These are phyloP conservation scores for Penicillium glabrum DNA, from an alignment of 2,329 filamentous ascomycete species.

Conservation along the genomic window DNA sequence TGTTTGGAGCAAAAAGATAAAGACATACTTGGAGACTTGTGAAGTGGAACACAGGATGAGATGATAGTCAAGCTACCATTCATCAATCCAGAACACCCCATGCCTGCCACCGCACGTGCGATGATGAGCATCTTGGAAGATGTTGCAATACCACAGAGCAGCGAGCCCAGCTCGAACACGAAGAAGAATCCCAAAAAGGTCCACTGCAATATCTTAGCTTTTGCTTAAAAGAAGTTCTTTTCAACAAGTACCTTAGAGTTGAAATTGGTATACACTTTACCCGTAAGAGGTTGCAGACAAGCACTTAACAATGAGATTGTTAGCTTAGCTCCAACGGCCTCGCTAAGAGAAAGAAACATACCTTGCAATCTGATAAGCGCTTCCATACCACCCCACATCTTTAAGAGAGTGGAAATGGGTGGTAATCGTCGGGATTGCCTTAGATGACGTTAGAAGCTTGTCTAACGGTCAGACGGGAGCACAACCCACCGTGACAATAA, in stretches of 20 bases:
- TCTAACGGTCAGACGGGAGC: neutral
- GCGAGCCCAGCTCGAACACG: constrained; percentile 30
- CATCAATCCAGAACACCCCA: constrained; percentile 26
- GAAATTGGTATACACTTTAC: constrained; percentile 52
- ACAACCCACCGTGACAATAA: constrained; percentile 17
- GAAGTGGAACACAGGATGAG: constrained; percentile 22
- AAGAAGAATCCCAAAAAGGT: constrained; percentile 26
- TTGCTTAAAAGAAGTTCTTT: too few relatives aligned
- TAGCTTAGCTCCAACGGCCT: neutral
- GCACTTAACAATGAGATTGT: constrained; percentile 34
- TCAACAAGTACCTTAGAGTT: constrained; percentile 29
- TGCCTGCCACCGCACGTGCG: constrained; percentile 28
- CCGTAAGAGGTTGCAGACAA: constrained; percentile 53
- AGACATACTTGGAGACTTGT: constrained; percentile 24
- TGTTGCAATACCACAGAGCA: constrained; percentile 26
- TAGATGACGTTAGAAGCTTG: neutral
- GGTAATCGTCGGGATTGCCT: constrained; percentile 42
- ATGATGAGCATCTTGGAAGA: constrained; percentile 33
- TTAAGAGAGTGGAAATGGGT: constrained; percentile 35
- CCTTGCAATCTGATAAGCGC: constrained; percentile 41
- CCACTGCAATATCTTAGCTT: constrained; percentile 12
- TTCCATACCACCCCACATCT: constrained; percentile 41
- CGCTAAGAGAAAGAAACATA: constrained; percentile 6
- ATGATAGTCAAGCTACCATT: constrained; percentile 30
- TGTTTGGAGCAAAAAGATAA: neutral